Percentiles rank a stretch among this genome's conserved stretches.
These are phyloP conservation scores for Chytriomyces confervae DNA, from an alignment of 192 early-diverging fungal species.

Conservation along the genomic window DNA sequence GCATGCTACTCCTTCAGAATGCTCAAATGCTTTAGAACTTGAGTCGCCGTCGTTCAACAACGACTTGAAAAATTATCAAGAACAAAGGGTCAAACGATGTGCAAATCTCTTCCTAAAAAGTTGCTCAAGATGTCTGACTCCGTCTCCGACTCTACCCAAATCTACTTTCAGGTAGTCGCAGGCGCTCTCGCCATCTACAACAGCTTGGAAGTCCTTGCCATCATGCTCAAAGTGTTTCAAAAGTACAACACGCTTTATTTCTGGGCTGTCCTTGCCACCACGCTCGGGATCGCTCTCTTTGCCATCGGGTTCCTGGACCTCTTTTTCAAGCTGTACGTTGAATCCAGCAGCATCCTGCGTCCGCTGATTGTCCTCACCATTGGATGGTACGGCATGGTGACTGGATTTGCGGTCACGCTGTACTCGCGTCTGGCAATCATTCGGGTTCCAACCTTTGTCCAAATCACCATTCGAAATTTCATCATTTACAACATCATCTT, in stretches of 20 bases:
- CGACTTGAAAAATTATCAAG: too few relatives aligned
- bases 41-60: too few relatives aligned
- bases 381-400: conserved; percentile 41
- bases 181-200: conserved; percentile 40
- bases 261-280: conserved; percentile 23
- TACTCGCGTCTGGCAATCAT: conserved; percentile 35
- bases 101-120: too few relatives aligned
- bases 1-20: too few relatives aligned
- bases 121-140: too few relatives aligned
- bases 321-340: conserved; percentile 25
- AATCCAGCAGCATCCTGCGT: conserved; percentile 1
- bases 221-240: conserved; percentile 40
- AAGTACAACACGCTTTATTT: conserved; percentile 40
- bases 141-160: background rate
- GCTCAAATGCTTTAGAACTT: too few relatives aligned
- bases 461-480: background rate
- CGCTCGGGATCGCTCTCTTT: conserved; percentile 37
- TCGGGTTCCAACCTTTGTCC: conserved; percentile 12
- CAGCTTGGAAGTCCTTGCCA: conserved; percentile 35
- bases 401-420: conserved; percentile 39
- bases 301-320: conserved; percentile 38
- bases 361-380: conserved; percentile 37
- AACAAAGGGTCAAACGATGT: too few relatives aligned
- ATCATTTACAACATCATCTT: conserved; percentile 39
- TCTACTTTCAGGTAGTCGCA: conserved; percentile 37